phyloP scores from a whole-genome alignment of 768 basidiomycete species.

The Mycena alexandri region DNA sequence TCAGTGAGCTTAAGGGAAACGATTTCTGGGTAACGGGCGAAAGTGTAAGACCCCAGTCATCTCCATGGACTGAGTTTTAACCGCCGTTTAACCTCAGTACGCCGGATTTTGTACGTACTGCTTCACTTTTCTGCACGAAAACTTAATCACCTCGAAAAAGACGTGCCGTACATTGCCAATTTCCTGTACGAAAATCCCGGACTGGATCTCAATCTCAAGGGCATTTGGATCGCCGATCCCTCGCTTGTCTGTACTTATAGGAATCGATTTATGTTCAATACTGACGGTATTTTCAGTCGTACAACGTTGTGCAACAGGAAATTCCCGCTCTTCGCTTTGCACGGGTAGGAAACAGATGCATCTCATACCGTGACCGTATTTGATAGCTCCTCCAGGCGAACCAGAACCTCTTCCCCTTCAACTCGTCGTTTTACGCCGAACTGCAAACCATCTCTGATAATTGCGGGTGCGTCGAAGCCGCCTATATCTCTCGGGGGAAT shows the following conservation, averaged over 20 bases:
- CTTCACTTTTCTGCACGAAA: neutral
- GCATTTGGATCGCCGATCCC: constrained; percentile 73
- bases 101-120: constrained; percentile 71
- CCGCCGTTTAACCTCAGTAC: constrained; percentile 56
- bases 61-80: neutral
- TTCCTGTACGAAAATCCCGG: constrained; percentile 77
- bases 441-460: constrained; percentile 64
- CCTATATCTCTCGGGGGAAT: too few species aligned
- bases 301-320: constrained; percentile 67
- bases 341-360: constrained; percentile 44
- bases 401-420: constrained; percentile 71
- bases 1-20: constrained; percentile 75
- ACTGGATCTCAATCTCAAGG: constrained; percentile 64
- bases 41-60: constrained; percentile 61
- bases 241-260: constrained; percentile 37
- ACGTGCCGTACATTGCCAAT: constrained; percentile 73
- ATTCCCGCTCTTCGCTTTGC: constrained; percentile 77
- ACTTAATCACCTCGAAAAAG: constrained; percentile 31
- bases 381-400: constrained; percentile 55
- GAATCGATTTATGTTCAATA: too few species aligned
- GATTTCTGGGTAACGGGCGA: constrained; percentile 75
- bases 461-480: constrained; percentile 53
- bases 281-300: constrained; percentile 41
- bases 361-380: constrained; percentile 2
- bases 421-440: constrained; percentile 63